phyloP scores from a whole-genome alignment of 306 rosid species.

The Citrullus colocynthis region DNA sequence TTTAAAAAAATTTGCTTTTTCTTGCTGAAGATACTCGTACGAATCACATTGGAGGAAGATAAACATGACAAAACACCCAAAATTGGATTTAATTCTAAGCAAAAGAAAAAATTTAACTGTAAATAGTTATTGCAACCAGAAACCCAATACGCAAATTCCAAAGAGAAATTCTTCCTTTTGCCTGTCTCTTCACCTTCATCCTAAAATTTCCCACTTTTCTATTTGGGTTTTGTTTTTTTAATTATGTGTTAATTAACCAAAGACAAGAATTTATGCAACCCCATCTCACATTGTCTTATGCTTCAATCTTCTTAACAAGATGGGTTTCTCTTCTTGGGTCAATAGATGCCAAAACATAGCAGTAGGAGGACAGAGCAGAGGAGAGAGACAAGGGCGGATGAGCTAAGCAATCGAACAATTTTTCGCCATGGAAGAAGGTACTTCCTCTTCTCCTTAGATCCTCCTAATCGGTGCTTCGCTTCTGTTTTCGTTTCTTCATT shows the following conservation, averaged over 20 bases:
- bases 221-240: neutral
- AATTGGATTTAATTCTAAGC: constrained; percentile 5
- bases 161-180: neutral
- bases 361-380: constrained; percentile 1
- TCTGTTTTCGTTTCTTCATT: constrained; percentile 15
- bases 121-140: constrained; percentile 25
- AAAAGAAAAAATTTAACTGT: constrained; percentile 5
- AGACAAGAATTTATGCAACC: neutral
- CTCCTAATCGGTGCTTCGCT: neutral
- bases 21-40: constrained; percentile 6
- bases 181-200: neutral
- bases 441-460: constrained; percentile 7
- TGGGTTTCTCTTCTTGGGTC: constrained; percentile 29
- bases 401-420: constrained; percentile 9
- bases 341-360: constrained; percentile 22
- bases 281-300: constrained; percentile 13
- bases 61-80: constrained; percentile 12
- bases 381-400: neutral
- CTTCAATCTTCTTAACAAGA: constrained; percentile 18
- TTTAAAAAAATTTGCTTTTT: neutral
- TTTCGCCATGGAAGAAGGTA: constrained; percentile 53
- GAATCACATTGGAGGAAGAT: neutral
- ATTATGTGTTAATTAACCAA: neutral
- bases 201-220: constrained; percentile 3
- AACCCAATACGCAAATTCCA: constrained; percentile 7